A percentile compares a stretch with the other conserved stretches of the same genome.
Evolutionary conservation across 2,329 filamentous ascomycete genomes (phyloP).

Genomic region (Cytospora leucostoma): DNA sequence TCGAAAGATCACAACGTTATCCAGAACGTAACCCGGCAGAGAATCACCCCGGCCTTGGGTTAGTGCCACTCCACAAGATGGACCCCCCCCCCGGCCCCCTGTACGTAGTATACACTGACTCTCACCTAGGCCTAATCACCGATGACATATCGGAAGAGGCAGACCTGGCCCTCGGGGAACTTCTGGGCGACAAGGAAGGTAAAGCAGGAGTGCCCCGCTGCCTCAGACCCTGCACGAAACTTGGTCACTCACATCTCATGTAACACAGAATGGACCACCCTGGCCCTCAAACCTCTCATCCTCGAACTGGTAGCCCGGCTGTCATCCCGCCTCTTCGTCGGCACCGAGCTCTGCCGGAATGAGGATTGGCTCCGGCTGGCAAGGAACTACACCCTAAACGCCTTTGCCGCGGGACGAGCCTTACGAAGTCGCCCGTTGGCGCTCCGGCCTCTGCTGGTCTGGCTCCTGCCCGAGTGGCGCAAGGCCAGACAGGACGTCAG

Average conservation of each 20-base stretch:
- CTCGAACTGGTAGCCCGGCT: conserved; percentile 50
- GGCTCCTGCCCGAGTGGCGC: conserved; percentile 45
- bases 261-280: conserved; percentile 10
- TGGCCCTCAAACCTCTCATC: conserved; percentile 28
- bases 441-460: conserved; percentile 45
- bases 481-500: conserved; percentile 41
- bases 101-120: not conserved
- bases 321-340: conserved; percentile 52
- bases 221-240: not conserved
- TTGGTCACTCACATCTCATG: not conserved
- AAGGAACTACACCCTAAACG: conserved; percentile 45
- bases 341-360: conserved; percentile 47
- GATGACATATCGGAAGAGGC: conserved; percentile 21
- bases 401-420: conserved; percentile 39
- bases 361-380: conserved; percentile 49
- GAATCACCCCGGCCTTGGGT: conserved; percentile 17
- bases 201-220: not conserved
- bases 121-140: conserved; percentile 12
- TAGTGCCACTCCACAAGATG: not conserved
- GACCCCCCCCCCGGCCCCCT: no score
- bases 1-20: not conserved
- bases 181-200: conserved; percentile 15
- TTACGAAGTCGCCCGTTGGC: conserved; percentile 45
- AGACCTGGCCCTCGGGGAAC: not conserved
- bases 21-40: conserved; percentile 13